These are phyloP conservation scores for Myxozyma neotropica DNA, from an alignment of 805 yeast species.

Conservation along the genomic window DNA sequence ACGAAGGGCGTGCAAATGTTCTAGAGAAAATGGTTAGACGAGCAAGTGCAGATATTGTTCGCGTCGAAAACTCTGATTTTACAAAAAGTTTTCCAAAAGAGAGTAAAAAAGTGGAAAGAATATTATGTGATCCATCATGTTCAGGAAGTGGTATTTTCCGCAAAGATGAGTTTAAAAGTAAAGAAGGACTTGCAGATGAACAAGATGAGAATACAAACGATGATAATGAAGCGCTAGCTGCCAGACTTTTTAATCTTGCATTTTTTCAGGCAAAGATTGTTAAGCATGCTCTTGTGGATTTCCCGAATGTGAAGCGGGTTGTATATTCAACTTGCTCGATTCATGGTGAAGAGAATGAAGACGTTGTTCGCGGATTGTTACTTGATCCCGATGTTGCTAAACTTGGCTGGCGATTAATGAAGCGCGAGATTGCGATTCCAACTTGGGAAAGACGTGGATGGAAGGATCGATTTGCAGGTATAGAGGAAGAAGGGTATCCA, in stretches of 20 bases:
- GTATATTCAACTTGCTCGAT: constrained; percentile 96
- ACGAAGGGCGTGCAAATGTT: constrained; percentile 67
- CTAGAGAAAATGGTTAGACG: constrained; percentile 74
- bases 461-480: constrained; percentile 63
- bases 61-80: constrained; percentile 58
- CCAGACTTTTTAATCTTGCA: constrained; percentile 71
- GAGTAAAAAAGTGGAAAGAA: constrained; percentile 68
- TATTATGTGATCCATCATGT: constrained; percentile 95
- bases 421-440: constrained; percentile 69
- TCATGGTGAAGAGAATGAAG: constrained; percentile 91
- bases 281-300: constrained; percentile 74
- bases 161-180: constrained; percentile 50
- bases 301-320: constrained; percentile 74
- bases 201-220: constrained; percentile 32
- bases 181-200: neutral
- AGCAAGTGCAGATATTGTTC: constrained; percentile 65
- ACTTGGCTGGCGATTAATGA: constrained; percentile 74
- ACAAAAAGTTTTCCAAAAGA: constrained; percentile 45
- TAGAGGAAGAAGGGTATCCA: constrained; percentile 43
- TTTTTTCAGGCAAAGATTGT: constrained; percentile 87
- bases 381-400: constrained; percentile 63
- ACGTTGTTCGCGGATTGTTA: constrained; percentile 80
- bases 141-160: constrained; percentile 98
- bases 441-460: constrained; percentile 86
- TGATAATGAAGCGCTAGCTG: constrained; percentile 39